phyloP scores from a whole-genome alignment of 2,329 filamentous ascomycete genomes.

The Colletotrichum tanaceti region DNA sequence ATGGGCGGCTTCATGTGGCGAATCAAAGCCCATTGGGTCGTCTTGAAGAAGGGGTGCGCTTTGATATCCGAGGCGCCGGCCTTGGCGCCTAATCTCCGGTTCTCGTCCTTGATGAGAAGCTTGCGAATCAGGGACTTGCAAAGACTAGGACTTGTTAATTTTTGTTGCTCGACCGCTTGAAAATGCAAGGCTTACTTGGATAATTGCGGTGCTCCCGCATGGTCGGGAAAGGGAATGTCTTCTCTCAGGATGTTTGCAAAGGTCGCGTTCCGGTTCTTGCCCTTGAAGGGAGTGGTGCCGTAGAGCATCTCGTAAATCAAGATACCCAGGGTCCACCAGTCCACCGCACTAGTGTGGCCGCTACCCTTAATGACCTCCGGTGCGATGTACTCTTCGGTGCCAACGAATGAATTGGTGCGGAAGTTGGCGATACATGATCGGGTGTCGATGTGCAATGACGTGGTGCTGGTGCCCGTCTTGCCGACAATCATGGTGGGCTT shows the following conservation, averaged over 20 bases:
- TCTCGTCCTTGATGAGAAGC: conserved; percentile 97
- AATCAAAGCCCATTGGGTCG: conserved; percentile 95
- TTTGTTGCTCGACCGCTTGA: conserved; percentile 19
- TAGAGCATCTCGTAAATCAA: conserved; percentile 99
- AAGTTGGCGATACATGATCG: conserved; percentile 99
- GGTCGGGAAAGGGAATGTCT: conserved; percentile 95
- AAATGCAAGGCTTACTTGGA: conserved; percentile 75
- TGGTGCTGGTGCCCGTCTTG: conserved; percentile 86
- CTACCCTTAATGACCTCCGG: conserved; percentile 99
- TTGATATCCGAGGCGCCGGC: conserved; percentile 98
- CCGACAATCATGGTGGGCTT: conserved; percentile 98
- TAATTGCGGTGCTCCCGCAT: conserved; percentile 83
- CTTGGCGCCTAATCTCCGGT: conserved; percentile 89
- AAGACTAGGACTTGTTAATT: conserved; percentile 66
- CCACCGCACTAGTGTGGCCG: conserved; percentile 96
- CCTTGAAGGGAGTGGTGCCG: conserved; percentile 98
- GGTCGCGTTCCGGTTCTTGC: conserved; percentile 97
- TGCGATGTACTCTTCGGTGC: conserved; percentile 98
- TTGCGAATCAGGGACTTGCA: conserved; percentile 98
- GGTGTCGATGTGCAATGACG: conserved; percentile 95
- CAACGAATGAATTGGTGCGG: conserved; percentile 97
- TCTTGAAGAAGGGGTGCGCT: conserved; percentile 93
- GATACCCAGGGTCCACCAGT: conserved; percentile 99
- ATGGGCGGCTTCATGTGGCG: conserved; percentile 98
- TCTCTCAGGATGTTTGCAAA: conserved; percentile 97